Evolutionary conservation across 2,329 filamentous ascomycete genomes (phyloP).

Genomic region (Zalaria sp.): DNA sequence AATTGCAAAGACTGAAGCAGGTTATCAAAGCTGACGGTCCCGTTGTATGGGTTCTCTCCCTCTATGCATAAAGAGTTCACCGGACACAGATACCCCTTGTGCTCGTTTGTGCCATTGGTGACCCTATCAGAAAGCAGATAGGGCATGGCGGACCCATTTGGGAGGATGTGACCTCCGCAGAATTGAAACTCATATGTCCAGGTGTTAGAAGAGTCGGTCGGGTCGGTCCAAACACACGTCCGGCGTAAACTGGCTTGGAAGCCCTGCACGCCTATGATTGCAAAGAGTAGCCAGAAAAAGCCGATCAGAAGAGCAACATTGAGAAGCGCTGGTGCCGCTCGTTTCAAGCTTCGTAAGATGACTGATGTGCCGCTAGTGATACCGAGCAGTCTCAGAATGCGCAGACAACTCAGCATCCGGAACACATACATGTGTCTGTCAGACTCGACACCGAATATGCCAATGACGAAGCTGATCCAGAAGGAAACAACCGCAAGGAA

Average conservation of each 20-base stretch:
- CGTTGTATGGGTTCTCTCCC: conserved; percentile 62
- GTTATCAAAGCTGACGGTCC: conserved; percentile 89
- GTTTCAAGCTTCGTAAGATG: conserved; percentile 88
- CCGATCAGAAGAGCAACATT: conserved; percentile 88
- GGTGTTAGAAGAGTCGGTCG: conserved; percentile 30
- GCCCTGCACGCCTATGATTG: conserved; percentile 90
- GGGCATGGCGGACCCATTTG: conserved; percentile 40
- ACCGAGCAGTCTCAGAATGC: conserved; percentile 79
- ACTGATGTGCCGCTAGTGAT: conserved; percentile 91
- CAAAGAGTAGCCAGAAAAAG: conserved; percentile 97
- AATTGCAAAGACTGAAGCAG: conserved; percentile 83
- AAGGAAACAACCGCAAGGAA: conserved; percentile 90
- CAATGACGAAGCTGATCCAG: conserved; percentile 77
- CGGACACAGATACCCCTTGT: conserved; percentile 85
- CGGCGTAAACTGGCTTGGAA: conserved; percentile 47
- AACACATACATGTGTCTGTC: conserved; percentile 71
- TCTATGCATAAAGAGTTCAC: conserved; percentile 71
- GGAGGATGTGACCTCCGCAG: conserved; percentile 70
- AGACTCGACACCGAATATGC: conserved; percentile 54
- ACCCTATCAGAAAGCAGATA: neutral
- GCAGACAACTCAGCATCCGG: conserved; percentile 88
- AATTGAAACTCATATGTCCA: conserved; percentile 53
- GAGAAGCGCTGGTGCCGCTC: conserved; percentile 78
- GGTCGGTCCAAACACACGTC: conserved; percentile 36
- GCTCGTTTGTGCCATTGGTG: conserved; percentile 7